These are phyloP conservation scores for Myxozyma nipponensis DNA, from an alignment of 805 yeast species.

Conservation along the genomic window DNA sequence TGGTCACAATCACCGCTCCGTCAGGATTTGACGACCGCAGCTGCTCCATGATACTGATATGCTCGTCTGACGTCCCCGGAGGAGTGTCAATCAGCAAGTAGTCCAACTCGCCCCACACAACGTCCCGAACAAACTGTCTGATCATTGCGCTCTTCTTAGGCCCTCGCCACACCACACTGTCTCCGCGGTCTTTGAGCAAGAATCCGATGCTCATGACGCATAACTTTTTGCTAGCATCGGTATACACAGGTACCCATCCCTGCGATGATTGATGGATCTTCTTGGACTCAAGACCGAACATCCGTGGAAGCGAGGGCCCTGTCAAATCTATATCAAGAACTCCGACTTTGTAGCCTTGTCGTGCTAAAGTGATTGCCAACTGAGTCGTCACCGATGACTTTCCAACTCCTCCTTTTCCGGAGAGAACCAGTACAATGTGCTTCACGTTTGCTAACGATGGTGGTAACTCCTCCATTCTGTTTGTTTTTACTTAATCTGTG, in stretches of 20 bases:
- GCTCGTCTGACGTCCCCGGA: conserved; percentile 98
- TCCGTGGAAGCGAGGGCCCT: conserved; percentile 93
- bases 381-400: conserved; percentile 95
- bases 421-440: conserved; percentile 75
- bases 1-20: conserved; percentile 93
- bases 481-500: conserved; percentile 6
- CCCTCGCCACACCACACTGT: conserved; percentile 96
- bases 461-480: conserved; percentile 1
- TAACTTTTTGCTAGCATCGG: conserved; percentile 43
- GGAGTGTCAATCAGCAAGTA: conserved; percentile 92
- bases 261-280: conserved; percentile 75
- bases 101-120: conserved; percentile 77
- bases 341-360: conserved; percentile 77
- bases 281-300: conserved; percentile 82
- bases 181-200: conserved; percentile 74
- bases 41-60: conserved; percentile 93
- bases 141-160: conserved; percentile 98
- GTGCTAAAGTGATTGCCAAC: conserved; percentile 74
- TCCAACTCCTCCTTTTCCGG: conserved; percentile 98
- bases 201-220: conserved; percentile 87
- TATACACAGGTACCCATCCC: conserved; percentile 91
- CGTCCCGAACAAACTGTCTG: conserved; percentile 85
- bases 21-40: conserved; percentile 63
- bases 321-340: conserved; percentile 92
- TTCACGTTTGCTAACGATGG: conserved; percentile 50